A percentile compares a stretch with the other conserved stretches of the same genome.
These are phyloP conservation scores for Euryodendron excelsum DNA, from an alignment of 148 eudicot genomes.

Conservation along the genomic window DNA sequence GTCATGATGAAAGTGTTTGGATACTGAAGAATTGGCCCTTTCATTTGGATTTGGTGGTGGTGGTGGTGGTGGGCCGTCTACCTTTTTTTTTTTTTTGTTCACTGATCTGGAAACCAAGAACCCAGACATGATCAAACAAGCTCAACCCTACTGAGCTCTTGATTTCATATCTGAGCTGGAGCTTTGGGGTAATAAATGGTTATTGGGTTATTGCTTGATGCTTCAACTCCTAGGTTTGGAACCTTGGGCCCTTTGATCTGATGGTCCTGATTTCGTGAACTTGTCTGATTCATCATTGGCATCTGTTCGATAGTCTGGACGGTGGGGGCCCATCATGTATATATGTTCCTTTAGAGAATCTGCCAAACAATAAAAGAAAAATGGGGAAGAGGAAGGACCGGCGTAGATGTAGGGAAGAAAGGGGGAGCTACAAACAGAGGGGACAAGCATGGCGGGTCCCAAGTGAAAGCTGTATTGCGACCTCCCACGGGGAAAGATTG, in stretches of 20 bases:
- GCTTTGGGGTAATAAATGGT: too few relatives aligned
- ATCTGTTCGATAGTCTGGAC: too few relatives aligned
- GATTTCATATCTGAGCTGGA: not conserved
- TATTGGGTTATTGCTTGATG: too few relatives aligned
- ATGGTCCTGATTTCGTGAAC: not conserved
- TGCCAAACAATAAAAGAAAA: not conserved
- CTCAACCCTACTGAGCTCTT: not conserved
- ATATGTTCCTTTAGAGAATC: too few relatives aligned
- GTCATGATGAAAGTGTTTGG: not conserved
- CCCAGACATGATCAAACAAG: not conserved
- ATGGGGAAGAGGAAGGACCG: slow-evolving; percentile 6
- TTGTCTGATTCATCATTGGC: too few relatives aligned
- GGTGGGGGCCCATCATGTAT: too few relatives aligned
- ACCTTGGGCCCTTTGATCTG: too few relatives aligned
- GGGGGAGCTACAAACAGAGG: not conserved
- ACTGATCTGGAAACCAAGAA: not conserved
- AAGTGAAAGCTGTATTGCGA: not conserved
- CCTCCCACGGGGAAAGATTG: not conserved
- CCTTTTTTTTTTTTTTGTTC: not conserved
- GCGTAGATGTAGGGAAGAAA: slow-evolving; percentile 19
- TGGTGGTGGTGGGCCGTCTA: slow-evolving; percentile 9
- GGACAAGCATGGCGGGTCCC: not conserved
- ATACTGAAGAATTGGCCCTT: slow-evolving; percentile 6
- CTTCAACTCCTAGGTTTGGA: too few relatives aligned
- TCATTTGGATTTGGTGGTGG: slow-evolving; percentile 11